Base-by-base conservation (phyloP, 108 stramenopile species). In the Hondaea fermentalgiana region DNA sequence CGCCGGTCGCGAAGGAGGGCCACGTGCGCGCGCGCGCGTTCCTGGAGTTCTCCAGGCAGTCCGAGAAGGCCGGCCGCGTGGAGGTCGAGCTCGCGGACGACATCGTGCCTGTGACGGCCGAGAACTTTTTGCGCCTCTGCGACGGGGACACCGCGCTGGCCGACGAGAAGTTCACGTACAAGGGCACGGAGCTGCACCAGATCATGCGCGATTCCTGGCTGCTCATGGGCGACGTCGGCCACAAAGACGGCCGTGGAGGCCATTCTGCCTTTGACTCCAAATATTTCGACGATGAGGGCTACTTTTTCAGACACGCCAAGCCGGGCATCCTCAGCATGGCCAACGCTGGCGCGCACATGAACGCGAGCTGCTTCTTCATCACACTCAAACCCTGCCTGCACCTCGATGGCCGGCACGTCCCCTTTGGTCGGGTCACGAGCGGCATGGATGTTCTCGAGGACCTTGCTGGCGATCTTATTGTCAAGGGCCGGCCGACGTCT, bases 391-490 rank as follows among this genome's bases (percentile, higher is more conserved):
- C 92, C 28, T 93, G 94, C 16, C 94, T 93, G 35, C 97, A 97
- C 89, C 72, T 97, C 90, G 96, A 96, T 91, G 96, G 96, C 71
- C 93, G 95, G 60, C 93, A 93, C 89, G 94, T 96, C 4, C 94
- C 96, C 8, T 95, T 97, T 92, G 97, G 96, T 51, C 88, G 93
- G 12, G 90, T 97, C 69, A 94, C 93, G 91, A 93, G 93, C 87
- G 94, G 94, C 14, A 88, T 96, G 91, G 91, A 92, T 57, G 91
- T 93, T 25, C 60, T 96, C 6, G 88, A 95, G 87, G 90, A 94
- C 47, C 92, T 95, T 88, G 92, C 93, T 45, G 91, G 72, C 17
- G 89, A 91, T 17, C 88, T 96, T 17, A 95, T 94, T 88, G 96
- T 96, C 5, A 92, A 93, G 83, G 91, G 95, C 60, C 19, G 28